Conservation (phyloP, 2,329 filamentous ascomycete species). For the Leptographium lundbergii region DNA sequence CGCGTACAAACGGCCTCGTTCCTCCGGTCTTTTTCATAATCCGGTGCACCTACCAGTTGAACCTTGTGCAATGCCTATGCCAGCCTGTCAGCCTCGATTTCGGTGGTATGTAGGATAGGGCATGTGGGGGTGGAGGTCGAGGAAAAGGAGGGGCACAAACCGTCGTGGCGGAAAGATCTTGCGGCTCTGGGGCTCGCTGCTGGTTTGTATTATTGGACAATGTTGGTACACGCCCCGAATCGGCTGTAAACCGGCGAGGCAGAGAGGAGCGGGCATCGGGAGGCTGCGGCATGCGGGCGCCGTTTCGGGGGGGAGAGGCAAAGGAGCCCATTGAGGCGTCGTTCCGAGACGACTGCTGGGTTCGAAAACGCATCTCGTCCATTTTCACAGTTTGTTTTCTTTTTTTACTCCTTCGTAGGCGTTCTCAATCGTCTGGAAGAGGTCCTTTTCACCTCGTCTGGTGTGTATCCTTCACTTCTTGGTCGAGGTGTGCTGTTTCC, state of each 20-base stretch:
- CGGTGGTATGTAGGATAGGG: background rate
- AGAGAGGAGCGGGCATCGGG: conserved; percentile 63
- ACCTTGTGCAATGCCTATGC: conserved; percentile 55
- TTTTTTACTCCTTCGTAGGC: background rate
- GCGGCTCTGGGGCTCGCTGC: conserved; percentile 34
- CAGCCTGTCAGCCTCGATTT: background rate
- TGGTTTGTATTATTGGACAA: conserved; percentile 46
- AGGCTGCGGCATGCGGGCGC: conserved; percentile 47
- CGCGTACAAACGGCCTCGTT: background rate
- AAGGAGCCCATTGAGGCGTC: conserved; percentile 64
- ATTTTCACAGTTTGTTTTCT: conserved; percentile 25
- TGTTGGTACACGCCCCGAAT: conserved; percentile 71
- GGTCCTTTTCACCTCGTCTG: background rate
- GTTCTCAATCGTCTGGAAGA: background rate
- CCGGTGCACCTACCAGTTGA: conserved; percentile 52
- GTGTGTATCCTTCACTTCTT: background rate
- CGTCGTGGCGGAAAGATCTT: conserved; percentile 32
- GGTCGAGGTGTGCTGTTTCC: background rate
- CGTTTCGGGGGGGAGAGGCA: conserved; percentile 61
- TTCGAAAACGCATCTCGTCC: conserved; percentile 69
- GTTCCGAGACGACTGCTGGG: conserved; percentile 64
- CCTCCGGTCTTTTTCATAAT: background rate
- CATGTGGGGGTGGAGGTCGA: background rate
- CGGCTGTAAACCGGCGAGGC: conserved; percentile 88
- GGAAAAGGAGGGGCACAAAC: conserved; percentile 12